Conservation (phyloP, 2,329 filamentous ascomycete genomes). For the Fusarium floridanum region DNA sequence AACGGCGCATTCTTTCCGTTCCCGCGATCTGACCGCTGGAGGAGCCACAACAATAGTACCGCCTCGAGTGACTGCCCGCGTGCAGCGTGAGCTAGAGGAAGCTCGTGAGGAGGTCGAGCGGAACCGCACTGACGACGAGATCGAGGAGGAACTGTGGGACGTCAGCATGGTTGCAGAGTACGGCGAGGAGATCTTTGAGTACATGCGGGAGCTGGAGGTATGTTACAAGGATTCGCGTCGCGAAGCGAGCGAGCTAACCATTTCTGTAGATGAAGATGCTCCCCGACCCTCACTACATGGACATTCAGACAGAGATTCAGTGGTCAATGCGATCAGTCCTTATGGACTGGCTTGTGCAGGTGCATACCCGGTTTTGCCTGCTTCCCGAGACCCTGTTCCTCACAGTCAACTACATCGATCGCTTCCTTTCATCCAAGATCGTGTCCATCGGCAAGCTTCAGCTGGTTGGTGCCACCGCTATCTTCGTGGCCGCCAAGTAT, state of each 20-base stretch:
- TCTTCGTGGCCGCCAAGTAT: slow-evolving; percentile 97
- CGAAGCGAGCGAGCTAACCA: slow-evolving; percentile 40
- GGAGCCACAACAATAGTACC: slow-evolving; percentile 72
- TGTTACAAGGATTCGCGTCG: slow-evolving; percentile 39
- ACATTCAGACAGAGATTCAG: slow-evolving; percentile 94
- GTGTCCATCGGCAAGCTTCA: slow-evolving; percentile 96
- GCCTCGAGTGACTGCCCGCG: slow-evolving; percentile 77
- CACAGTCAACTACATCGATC: slow-evolving; percentile 96
- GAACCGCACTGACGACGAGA: slow-evolving; percentile 76
- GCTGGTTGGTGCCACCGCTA: slow-evolving; percentile 93
- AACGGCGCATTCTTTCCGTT: slow-evolving; percentile 80
- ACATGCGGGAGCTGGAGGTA: slow-evolving; percentile 92
- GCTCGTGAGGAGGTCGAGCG: slow-evolving; percentile 77
- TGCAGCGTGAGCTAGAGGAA: slow-evolving; percentile 78
- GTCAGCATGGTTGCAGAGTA: slow-evolving; percentile 99
- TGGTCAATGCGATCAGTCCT: slow-evolving; percentile 99
- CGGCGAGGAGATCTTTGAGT: slow-evolving; percentile 92
- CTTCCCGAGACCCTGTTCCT: slow-evolving; percentile 96
- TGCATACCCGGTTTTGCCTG: slow-evolving; percentile 90
- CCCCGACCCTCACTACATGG: slow-evolving; percentile 95
- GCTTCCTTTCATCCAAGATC: slow-evolving; percentile 93
- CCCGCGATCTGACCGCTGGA: slow-evolving; percentile 71
- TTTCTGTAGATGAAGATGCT: slow-evolving; percentile 77
- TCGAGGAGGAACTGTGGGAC: slow-evolving; percentile 92
- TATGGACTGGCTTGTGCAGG: slow-evolving; percentile 98